phyloP scores from a whole-genome alignment of 1,284 basidiomycete species.

The Phlebopus sp. region DNA sequence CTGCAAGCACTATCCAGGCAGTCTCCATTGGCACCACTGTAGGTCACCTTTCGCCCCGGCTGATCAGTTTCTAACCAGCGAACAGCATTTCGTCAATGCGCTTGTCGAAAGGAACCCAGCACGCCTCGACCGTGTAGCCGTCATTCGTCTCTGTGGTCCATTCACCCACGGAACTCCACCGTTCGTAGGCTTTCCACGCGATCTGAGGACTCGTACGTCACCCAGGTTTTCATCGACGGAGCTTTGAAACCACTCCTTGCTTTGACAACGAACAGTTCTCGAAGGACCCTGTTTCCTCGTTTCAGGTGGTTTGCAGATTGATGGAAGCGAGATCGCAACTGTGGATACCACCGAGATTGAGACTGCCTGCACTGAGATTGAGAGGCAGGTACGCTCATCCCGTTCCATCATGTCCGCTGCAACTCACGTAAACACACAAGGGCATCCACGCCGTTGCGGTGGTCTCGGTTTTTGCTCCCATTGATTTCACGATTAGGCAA shows the following conservation, averaged over 20 bases:
- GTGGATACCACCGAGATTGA: conserved; percentile 41
- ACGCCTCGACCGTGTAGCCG: conserved; percentile 49
- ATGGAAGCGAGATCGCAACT: conserved; percentile 44
- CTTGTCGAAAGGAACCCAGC: conserved; percentile 48
- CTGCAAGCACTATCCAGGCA: conserved; percentile 27
- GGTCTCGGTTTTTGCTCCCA: conserved; percentile 49
- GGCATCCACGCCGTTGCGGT: conserved; percentile 45
- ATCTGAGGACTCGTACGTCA: conserved; percentile 30
- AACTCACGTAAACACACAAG: conserved; percentile 14
- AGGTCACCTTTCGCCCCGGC: not conserved
- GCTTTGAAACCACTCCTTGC: not conserved
- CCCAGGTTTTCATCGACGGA: not conserved
- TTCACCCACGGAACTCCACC: conserved; percentile 42
- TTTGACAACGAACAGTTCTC: conserved; percentile 26
- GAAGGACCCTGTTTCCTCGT: conserved; percentile 38
- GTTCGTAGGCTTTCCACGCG: conserved; percentile 37
- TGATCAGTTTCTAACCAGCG: not conserved
- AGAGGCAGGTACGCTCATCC: conserved; percentile 19
- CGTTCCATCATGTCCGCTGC: not conserved
- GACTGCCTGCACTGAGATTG: conserved; percentile 29
- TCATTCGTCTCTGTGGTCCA: conserved; percentile 49
- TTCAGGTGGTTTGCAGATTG: conserved; percentile 51
- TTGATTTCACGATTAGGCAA: conserved; percentile 43
- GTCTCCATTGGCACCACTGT: conserved; percentile 39
- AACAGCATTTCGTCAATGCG: conserved; percentile 50